phyloP scores from a whole-genome alignment of 148 eudicot species.

The Arctostaphylos glauca region DNA sequence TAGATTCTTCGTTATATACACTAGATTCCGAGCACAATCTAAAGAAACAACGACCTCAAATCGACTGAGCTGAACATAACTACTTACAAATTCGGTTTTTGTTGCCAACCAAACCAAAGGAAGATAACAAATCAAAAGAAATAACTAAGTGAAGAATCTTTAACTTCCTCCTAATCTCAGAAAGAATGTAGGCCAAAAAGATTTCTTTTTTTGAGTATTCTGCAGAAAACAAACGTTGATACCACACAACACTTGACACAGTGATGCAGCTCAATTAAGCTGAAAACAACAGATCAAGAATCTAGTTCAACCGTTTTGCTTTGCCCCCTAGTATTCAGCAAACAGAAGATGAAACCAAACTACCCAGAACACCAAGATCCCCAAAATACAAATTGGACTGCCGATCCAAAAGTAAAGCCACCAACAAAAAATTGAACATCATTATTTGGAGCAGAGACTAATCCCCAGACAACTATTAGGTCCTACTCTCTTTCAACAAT shows the following conservation, averaged over 20 bases:
- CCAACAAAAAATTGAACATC: no score
- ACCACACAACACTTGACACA: background rate
- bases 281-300: background rate
- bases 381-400: background rate
- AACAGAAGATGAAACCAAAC: background rate
- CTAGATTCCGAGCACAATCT: background rate
- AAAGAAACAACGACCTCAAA: background rate
- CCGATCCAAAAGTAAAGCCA: background rate
- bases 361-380: background rate
- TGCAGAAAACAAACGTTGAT: background rate
- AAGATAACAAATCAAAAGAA: background rate
- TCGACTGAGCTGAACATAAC: background rate
- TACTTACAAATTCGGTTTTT: background rate
- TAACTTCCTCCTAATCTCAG: background rate
- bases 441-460: background rate
- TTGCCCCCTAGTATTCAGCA: background rate
- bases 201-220: background rate
- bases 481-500: background rate
- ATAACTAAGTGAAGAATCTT: background rate
- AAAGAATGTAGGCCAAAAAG: background rate
- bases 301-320: background rate
- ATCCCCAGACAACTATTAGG: background rate
- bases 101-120: background rate
- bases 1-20: background rate
- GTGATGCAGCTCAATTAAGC: background rate